phyloP scores from a whole-genome alignment of 768 basidiomycete species.

The Suillus subluteus region DNA sequence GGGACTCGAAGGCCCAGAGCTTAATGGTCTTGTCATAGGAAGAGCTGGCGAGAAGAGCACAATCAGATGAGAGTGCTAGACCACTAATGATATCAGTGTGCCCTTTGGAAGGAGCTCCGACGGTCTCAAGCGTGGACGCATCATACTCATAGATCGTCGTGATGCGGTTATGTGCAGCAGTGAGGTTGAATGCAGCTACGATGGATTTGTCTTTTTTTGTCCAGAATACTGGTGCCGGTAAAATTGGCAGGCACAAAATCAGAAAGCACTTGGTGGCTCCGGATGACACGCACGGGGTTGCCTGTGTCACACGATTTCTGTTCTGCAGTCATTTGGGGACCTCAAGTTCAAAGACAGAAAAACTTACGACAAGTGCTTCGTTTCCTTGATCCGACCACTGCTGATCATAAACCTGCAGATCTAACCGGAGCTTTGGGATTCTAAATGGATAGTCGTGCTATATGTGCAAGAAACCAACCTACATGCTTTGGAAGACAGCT shows the following conservation, averaged over 20 bases:
- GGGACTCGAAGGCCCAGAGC: background rate
- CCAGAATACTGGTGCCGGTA: too few relatives aligned
- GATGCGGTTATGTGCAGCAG: too few relatives aligned
- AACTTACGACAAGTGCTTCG: constrained; percentile 23
- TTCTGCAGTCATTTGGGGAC: background rate
- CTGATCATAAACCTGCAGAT: constrained; percentile 28
- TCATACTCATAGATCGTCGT: background rate
- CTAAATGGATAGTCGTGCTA: background rate
- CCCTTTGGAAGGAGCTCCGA: background rate
- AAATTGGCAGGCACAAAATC: constrained; percentile 25
- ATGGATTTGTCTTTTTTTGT: background rate
- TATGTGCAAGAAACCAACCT: constrained; percentile 8
- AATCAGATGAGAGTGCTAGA: background rate
- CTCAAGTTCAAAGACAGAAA: background rate
- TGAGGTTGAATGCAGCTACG: background rate
- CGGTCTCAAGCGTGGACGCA: background rate
- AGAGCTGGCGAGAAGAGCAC: background rate
- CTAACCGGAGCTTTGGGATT: constrained; percentile 18
- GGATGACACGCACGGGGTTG: constrained; percentile 29
- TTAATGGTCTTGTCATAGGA: background rate
- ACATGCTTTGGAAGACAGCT: constrained; percentile 25
- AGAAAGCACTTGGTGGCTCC: constrained; percentile 25
- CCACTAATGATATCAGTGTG: rapidly evolving
- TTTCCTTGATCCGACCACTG: constrained; percentile 22
- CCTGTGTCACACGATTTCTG: constrained; percentile 27